Evolutionary conservation across 1,284 basidiomycete species (phyloP), one percentile per base, ranked within the genome.

Genomic region (Schizophyllum amplum): DNA sequence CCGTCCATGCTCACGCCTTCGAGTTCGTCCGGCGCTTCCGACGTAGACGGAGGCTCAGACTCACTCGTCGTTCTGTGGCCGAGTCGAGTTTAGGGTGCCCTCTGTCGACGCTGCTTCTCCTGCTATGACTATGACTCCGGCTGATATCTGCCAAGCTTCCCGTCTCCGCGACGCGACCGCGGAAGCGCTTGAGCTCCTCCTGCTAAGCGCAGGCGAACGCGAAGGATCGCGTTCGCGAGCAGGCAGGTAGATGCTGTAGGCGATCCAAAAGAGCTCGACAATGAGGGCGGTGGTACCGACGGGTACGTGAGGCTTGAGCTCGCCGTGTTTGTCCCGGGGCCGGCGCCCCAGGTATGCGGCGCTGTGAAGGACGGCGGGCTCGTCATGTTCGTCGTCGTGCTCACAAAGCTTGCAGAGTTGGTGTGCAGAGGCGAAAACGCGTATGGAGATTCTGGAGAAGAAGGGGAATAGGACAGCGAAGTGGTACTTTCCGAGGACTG

Each of bases 211-310:
- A 9, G 82, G 80, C 5, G 80, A 82, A 26, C 70, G 60, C 23
- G 75, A 75, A 20, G 66, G 69, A 27, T 78, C 77, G 25, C 72
- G 69, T 59, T 72, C 71, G 6, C 74, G 55, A 11, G n/a, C 70
- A 57, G 79, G 73, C 63, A 75, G 71, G 55, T 74, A 76, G 78
- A 72, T 23, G 79, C 72, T 25, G 75, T 76, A 6, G 82, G 84
- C 13, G 82, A 85, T 20, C 85, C 85, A 60, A 84, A 80, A 4
- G 83, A 86, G 5, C 81, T 83, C 3, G 82, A 83, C 21, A 87
- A 68, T 1, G 84, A 86, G 5, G 86, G 84, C 21, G 86, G 86
- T 3, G 83, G 83, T 0, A 85, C 84, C 6, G 80, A 84, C 1
- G 78, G 87, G 66, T 87, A 87, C 4, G 83, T 72, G 51, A 87